phyloP scores from a whole-genome alignment of 768 basidiomycete genomes.

The Nidula microcarpa region DNA sequence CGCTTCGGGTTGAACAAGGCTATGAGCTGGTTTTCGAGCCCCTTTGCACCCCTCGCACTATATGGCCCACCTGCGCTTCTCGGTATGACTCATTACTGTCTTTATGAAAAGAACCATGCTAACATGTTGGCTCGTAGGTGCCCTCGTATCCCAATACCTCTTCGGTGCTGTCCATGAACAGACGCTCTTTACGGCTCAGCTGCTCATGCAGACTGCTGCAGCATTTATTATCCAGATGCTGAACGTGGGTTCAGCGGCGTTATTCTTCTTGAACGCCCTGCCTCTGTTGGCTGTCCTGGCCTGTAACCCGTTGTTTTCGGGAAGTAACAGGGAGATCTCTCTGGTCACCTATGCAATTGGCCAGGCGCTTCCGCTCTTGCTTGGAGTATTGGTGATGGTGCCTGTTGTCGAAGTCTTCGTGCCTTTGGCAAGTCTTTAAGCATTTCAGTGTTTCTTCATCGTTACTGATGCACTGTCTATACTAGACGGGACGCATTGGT shows the following conservation, averaged over 20 bases:
- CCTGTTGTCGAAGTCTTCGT: conserved; percentile 85
- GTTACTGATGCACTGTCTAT: conserved; percentile 1
- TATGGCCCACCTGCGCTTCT: conserved; percentile 75
- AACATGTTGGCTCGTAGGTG: conserved; percentile 37
- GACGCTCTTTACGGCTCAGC: conserved; percentile 53
- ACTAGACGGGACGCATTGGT: conserved; percentile 79
- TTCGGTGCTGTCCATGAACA: conserved; percentile 55
- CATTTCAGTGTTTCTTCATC: background rate
- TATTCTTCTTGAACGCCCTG: conserved; percentile 62
- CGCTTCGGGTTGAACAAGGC: conserved; percentile 53
- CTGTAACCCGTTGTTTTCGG: conserved; percentile 39
- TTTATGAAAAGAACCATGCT: background rate
- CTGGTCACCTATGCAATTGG: conserved; percentile 64
- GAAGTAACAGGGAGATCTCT: conserved; percentile 36
- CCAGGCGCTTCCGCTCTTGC: conserved; percentile 49
- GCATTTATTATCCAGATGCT: conserved; percentile 61
- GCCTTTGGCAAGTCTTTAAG: conserved; percentile 56
- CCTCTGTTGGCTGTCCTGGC: conserved; percentile 57
- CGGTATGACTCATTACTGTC: conserved; percentile 39
- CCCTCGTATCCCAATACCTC: conserved; percentile 58
- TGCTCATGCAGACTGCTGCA: conserved; percentile 55
- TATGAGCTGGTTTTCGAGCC: conserved; percentile 85
- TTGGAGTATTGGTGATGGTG: conserved; percentile 53
- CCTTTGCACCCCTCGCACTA: conserved; percentile 59
- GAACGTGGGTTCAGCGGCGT: conserved; percentile 72